Evolutionary conservation across 2,329 filamentous ascomycete genomes (phyloP).

Genomic region (Myriosclerotinia scirpicola): DNA sequence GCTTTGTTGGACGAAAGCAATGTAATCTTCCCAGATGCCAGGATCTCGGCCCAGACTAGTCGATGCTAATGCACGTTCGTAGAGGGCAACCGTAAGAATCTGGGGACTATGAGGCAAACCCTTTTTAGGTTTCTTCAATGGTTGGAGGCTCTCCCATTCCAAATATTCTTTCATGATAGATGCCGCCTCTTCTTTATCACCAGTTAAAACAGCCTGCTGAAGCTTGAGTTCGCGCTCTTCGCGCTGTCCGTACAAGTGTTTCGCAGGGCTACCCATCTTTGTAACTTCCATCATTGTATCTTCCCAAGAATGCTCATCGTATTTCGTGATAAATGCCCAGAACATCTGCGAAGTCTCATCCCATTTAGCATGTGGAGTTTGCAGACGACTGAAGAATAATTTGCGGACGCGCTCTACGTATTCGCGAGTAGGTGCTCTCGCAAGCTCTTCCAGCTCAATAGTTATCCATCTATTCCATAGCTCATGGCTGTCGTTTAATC

Average conservation of each 20-base stretch:
- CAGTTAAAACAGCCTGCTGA: slow-evolving; percentile 55
- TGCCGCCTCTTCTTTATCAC: slow-evolving; percentile 56
- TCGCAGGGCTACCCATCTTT: slow-evolving; percentile 61
- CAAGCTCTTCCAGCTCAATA: slow-evolving; percentile 67
- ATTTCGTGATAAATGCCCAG: slow-evolving; percentile 71
- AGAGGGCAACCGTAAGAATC: slow-evolving; percentile 64
- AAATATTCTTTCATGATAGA: slow-evolving; percentile 66
- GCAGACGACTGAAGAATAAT: slow-evolving; percentile 68
- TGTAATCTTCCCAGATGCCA: slow-evolving; percentile 77
- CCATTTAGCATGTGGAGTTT: slow-evolving; percentile 73
- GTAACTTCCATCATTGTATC: slow-evolving; percentile 69
- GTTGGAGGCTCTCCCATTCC: slow-evolving; percentile 75
- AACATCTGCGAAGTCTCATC: slow-evolving; percentile 73
- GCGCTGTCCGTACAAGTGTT: slow-evolving; percentile 61
- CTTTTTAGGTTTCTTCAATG: slow-evolving; percentile 53
- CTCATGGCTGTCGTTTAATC: slow-evolving; percentile 72
- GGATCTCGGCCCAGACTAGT: slow-evolving; percentile 69
- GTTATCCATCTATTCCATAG: slow-evolving; percentile 80
- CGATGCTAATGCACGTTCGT: slow-evolving; percentile 69
- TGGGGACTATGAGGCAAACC: slow-evolving; percentile 48
- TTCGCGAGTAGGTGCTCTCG: slow-evolving; percentile 53
- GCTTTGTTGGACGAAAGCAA: slow-evolving; percentile 36
- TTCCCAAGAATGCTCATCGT: slow-evolving; percentile 71
- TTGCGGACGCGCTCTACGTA: slow-evolving; percentile 64
- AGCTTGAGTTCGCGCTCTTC: slow-evolving; percentile 69